Conservation (phyloP, 1,139 yeast genomes). For the Geotrichum reessii region DNA sequence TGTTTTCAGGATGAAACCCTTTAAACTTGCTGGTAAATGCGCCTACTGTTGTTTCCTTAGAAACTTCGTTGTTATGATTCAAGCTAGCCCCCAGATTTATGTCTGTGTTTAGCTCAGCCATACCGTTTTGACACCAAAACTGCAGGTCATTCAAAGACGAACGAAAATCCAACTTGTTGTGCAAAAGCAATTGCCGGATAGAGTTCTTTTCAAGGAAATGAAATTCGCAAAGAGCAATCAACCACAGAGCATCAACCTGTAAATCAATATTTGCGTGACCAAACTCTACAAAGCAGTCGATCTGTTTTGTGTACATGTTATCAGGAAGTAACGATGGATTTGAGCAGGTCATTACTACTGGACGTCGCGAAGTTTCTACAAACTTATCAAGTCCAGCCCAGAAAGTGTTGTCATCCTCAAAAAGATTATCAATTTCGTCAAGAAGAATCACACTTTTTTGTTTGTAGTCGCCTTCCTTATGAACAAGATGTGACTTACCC, state of each 20-base stretch:
- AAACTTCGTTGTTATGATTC: background rate
- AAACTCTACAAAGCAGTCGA: slow-evolving; percentile 31
- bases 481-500: slow-evolving; percentile 79
- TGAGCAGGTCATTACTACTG: slow-evolving; percentile 71
- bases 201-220: slow-evolving; percentile 36
- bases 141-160: slow-evolving; percentile 53
- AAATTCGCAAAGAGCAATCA: slow-evolving; percentile 38
- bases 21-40: background rate
- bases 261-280: slow-evolving; percentile 25
- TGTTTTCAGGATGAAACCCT: background rate
- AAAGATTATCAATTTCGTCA: slow-evolving; percentile 81
- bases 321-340: slow-evolving; percentile 37
- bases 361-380: slow-evolving; percentile 63
- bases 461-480: slow-evolving; percentile 27
- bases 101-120: slow-evolving; percentile 24
- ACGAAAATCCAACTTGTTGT: slow-evolving; percentile 48
- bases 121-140: slow-evolving; percentile 46
- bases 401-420: slow-evolving; percentile 72
- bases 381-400: slow-evolving; percentile 69
- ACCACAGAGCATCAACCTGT: slow-evolving; percentile 35
- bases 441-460: slow-evolving; percentile 67
- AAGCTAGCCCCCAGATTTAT: slow-evolving; percentile 18
- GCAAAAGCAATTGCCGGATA: slow-evolving; percentile 38
- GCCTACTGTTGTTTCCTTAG: background rate
- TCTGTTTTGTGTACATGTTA: slow-evolving; percentile 1